phyloP scores from a whole-genome alignment of 1,139 yeast genomes.

The Hyphopichia burtonii region DNA sequence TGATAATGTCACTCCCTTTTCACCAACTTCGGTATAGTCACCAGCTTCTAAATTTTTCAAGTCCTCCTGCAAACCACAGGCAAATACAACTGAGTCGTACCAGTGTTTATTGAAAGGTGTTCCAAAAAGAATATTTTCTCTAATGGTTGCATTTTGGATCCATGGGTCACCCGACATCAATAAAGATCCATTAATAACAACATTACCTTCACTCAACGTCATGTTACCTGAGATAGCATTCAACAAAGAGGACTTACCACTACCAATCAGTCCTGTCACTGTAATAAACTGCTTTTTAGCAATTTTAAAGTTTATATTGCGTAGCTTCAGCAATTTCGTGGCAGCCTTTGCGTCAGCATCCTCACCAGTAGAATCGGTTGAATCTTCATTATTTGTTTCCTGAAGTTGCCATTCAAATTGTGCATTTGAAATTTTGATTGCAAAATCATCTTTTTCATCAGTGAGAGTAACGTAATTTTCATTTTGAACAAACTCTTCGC shows the following conservation, averaged over 20 bases:
- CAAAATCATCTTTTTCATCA: slow-evolving; percentile 24
- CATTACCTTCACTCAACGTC: slow-evolving; percentile 18
- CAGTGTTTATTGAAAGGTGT: slow-evolving; percentile 14
- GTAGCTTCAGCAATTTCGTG: neutral
- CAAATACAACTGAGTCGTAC: slow-evolving; percentile 18
- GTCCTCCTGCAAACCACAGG: slow-evolving; percentile 26
- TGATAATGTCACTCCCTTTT: slow-evolving; percentile 23
- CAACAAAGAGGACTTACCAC: slow-evolving; percentile 23
- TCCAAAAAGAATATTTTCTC: slow-evolving; percentile 28
- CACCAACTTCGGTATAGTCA: slow-evolving; percentile 25
- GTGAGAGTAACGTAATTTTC: slow-evolving; percentile 14
- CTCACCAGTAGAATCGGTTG: slow-evolving; percentile 5
- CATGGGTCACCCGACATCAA: slow-evolving; percentile 23
- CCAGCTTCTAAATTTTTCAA: slow-evolving; percentile 17
- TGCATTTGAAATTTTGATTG: slow-evolving; percentile 52
- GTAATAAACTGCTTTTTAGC: slow-evolving; percentile 18
- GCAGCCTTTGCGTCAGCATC: neutral
- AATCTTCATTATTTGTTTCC: slow-evolving; percentile 23
- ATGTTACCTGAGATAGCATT: slow-evolving; percentile 22
- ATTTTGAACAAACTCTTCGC: slow-evolving; percentile 21
- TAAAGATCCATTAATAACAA: slow-evolving; percentile 16
- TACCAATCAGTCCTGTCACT: slow-evolving; percentile 23
- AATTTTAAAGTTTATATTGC: slow-evolving; percentile 13
- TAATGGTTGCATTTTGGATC: slow-evolving; percentile 30
- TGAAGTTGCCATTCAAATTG: slow-evolving; percentile 66